Conservation (phyloP, 2,329 filamentous ascomycete genomes). For the Coleophoma eucalyptorum region DNA sequence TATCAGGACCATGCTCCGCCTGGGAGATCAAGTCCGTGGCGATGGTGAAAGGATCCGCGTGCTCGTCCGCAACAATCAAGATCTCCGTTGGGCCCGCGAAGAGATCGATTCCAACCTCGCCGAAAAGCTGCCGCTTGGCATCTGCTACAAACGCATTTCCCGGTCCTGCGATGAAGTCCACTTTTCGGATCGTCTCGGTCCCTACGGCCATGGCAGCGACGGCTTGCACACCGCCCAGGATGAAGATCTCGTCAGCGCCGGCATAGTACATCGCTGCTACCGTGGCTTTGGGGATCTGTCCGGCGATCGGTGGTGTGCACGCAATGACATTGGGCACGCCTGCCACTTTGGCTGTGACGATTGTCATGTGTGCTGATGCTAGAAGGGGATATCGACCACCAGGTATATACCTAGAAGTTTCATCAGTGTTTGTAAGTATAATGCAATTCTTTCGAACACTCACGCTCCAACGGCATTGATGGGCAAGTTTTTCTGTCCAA, state of each 20-base stretch:
- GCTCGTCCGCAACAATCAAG: conserved; percentile 43
- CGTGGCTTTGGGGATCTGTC: conserved; percentile 42
- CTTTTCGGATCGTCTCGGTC: conserved; percentile 42
- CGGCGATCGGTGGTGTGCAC: conserved; percentile 47
- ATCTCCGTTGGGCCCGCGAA: conserved; percentile 50
- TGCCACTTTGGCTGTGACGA: conserved; percentile 49
- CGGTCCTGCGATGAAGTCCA: conserved; percentile 48
- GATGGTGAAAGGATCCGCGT: conserved; percentile 39
- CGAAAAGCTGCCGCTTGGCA: conserved; percentile 49
- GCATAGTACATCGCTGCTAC: conserved; percentile 46
- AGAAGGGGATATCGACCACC: conserved; percentile 49
- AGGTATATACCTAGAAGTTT: conserved; percentile 36
- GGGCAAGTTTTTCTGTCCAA: conserved; percentile 47
- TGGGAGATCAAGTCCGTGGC: conserved; percentile 44
- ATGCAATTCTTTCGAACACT: neutral
- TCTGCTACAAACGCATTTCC: conserved; percentile 53
- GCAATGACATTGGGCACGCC: conserved; percentile 45
- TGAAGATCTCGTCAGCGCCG: conserved; percentile 45
- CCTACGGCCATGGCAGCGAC: conserved; percentile 48
- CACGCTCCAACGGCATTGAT: conserved; percentile 41
- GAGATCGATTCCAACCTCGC: conserved; percentile 49
- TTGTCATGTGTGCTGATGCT: conserved; percentile 51
- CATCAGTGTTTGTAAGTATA: conserved; percentile 1
- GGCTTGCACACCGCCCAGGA: conserved; percentile 49
- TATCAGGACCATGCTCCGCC: conserved; percentile 48